A percentile compares a stretch with the other conserved stretches of the same genome.
Conservation (phyloP, 2,329 filamentous ascomycete species). For the Mycosphaerella sp. region DNA sequence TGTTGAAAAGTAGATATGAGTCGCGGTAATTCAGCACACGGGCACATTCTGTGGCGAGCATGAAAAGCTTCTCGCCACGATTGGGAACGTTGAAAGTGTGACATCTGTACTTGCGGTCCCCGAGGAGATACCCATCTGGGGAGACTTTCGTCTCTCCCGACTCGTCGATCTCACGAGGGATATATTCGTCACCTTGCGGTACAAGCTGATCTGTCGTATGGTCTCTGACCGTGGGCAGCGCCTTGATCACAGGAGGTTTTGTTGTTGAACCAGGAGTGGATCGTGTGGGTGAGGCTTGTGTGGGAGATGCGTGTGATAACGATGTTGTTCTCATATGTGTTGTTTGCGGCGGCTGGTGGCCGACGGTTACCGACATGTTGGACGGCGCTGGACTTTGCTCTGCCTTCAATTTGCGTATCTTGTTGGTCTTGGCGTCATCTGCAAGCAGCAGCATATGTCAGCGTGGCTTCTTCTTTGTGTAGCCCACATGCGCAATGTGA, state of each 20-base stretch:
- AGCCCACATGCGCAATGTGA: background rate
- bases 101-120: slow-evolving; percentile 82
- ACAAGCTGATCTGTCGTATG: slow-evolving; percentile 96
- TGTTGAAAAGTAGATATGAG: slow-evolving; percentile 98
- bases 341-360: slow-evolving; percentile 44
- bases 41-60: slow-evolving; percentile 96
- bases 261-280: slow-evolving; percentile 59
- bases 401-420: slow-evolving; percentile 37
- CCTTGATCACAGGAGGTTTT: slow-evolving; percentile 77
- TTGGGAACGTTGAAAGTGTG: slow-evolving; percentile 89
- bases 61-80: slow-evolving; percentile 89
- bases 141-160: slow-evolving; percentile 92
- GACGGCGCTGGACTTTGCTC: slow-evolving; percentile 24
- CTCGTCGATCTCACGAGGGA: slow-evolving; percentile 88
- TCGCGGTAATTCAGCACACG: slow-evolving; percentile 90
- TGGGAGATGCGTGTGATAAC: slow-evolving; percentile 48
- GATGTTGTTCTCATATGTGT: slow-evolving; percentile 50
- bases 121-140: slow-evolving; percentile 71
- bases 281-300: slow-evolving; percentile 63
- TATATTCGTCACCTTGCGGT: slow-evolving; percentile 83
- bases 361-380: slow-evolving; percentile 46
- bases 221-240: slow-evolving; percentile 88
- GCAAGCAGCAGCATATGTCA: slow-evolving; percentile 22
- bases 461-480: slow-evolving; percentile 10
- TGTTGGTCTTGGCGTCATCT: slow-evolving; percentile 46